Percentiles rank a stretch among this genome's conserved stretches.
Evolutionary conservation across 495 filamentous ascomycete genomes (phyloP).

Genomic region (Aspergillus asperescens): DNA sequence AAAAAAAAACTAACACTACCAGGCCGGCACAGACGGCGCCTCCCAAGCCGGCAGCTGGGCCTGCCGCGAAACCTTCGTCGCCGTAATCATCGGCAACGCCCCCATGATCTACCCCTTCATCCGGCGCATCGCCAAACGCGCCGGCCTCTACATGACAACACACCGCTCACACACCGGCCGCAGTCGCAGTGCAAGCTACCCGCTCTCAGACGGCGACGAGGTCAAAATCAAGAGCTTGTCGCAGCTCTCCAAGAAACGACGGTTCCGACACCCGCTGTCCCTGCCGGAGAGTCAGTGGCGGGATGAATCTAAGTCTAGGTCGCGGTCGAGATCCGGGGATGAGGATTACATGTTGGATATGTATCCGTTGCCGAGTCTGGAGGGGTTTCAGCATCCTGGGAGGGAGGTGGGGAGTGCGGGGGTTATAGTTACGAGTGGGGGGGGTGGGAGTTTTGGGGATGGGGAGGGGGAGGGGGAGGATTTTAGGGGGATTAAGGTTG

Average conservation of each 20-base stretch:
- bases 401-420: background rate
- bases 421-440: background rate
- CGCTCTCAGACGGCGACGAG: slow-evolving; percentile 24
- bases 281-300: slow-evolving; percentile 35
- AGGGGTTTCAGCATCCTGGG: slow-evolving; percentile 1
- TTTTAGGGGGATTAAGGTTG: slow-evolving; percentile 17
- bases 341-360: background rate
- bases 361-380: background rate
- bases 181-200: slow-evolving; percentile 26
- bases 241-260: slow-evolving; percentile 20
- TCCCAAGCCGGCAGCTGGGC: slow-evolving; percentile 57
- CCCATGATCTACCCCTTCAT: slow-evolving; percentile 57
- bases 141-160: slow-evolving; percentile 26
- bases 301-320: slow-evolving; percentile 26
- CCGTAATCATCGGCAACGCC: slow-evolving; percentile 53
- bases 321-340: slow-evolving; percentile 1
- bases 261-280: slow-evolving; percentile 36
- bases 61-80: slow-evolving; percentile 59
- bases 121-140: slow-evolving; percentile 32
- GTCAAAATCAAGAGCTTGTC: background rate
- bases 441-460: background rate
- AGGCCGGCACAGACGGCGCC: slow-evolving; percentile 45
- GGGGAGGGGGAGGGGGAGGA: background rate
- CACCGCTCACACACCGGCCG: background rate
- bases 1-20: too few species aligned